These are phyloP conservation scores for Tetrahymena borealis DNA, from an alignment of 73 alveolate species.

Conservation along the genomic window DNA sequence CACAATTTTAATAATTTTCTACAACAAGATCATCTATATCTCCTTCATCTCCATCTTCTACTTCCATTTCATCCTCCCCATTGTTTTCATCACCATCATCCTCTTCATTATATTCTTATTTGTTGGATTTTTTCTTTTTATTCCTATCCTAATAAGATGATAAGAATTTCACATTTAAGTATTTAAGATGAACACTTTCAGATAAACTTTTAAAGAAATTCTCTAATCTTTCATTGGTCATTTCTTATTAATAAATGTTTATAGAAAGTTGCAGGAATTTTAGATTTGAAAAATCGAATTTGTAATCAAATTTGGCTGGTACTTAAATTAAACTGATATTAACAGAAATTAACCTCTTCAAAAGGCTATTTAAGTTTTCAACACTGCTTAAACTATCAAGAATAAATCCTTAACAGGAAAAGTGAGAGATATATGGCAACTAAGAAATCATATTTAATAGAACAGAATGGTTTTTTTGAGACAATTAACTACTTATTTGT, in stretches of 20 bases:
- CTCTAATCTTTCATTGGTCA: background rate
- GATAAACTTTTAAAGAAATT: background rate
- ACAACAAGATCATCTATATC: background rate
- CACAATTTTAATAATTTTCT: background rate
- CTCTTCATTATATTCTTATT: background rate
- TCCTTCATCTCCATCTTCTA: background rate
- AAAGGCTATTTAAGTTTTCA: background rate
- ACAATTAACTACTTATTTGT: background rate
- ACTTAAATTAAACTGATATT: background rate
- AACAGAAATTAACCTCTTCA: background rate
- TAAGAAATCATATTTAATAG: background rate
- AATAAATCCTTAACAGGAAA: background rate
- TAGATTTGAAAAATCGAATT: background rate
- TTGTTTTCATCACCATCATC: background rate
- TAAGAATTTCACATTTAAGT: background rate
- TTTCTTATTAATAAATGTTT: background rate
- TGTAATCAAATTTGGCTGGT: background rate
- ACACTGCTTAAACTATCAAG: background rate
- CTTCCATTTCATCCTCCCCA: background rate
- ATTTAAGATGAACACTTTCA: background rate
- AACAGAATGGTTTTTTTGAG: background rate
- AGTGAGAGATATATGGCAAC: background rate
- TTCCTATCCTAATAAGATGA: background rate
- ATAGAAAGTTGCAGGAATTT: background rate
- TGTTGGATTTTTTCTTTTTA: background rate